Percentiles rank a stretch among this genome's conserved stretches.
Evolutionary conservation across 257 asterid species (phyloP).

Genomic region (Petunia axillaris): DNA sequence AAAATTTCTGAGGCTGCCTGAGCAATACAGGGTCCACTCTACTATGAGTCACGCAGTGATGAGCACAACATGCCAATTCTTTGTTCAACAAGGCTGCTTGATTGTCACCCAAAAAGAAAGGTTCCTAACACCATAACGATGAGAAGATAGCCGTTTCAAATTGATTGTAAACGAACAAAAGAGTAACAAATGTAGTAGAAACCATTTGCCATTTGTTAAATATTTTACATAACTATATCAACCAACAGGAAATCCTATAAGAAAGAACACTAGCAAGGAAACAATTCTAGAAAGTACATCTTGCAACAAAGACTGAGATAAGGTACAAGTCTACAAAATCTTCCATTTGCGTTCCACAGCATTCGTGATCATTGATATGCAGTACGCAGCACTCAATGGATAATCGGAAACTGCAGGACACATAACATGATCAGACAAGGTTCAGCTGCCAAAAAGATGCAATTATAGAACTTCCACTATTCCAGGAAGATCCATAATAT

Average conservation of each 20-base stretch:
- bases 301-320: background rate
- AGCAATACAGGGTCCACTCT: too few relatives aligned
- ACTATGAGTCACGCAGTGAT: too few relatives aligned
- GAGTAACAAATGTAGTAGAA: background rate
- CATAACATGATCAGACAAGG: slow-evolving; percentile 4
- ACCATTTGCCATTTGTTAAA: background rate
- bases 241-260: background rate
- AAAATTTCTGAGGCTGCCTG: background rate
- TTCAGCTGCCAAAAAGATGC: background rate
- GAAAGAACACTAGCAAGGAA: background rate
- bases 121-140: background rate
- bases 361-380: slow-evolving; percentile 72
- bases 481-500: background rate
- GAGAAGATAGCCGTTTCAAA: background rate
- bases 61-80: too few relatives aligned
- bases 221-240: background rate
- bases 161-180: background rate
- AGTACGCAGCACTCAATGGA: slow-evolving; percentile 87
- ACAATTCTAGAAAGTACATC: background rate
- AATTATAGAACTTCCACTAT: background rate
- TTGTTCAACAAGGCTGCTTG: background rate
- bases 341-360: slow-evolving; percentile 78
- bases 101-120: background rate
- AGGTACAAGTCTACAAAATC: slow-evolving; percentile 49
- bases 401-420: slow-evolving; percentile 76